Base-by-base conservation (phyloP, 1,139 yeast species). In the Magnusiomyces tetraspermus region DNA sequence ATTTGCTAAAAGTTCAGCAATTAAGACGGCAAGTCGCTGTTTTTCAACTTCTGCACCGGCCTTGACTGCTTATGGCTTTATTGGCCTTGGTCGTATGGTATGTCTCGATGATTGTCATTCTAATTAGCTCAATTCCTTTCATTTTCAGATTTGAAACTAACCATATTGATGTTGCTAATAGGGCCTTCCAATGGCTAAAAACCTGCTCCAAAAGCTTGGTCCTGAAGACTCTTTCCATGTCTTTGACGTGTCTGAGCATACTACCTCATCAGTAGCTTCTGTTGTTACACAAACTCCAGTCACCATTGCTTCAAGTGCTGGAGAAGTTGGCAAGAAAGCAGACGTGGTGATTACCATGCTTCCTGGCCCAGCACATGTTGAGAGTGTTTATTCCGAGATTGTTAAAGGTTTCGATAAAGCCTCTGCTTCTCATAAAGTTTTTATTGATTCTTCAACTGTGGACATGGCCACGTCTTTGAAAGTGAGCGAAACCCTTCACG, bases 171-270 rank as follows among this genome's bases (percentile, higher is more conserved):
- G n/a, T 77, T 77, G 8, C 13, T 30, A 8, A 55, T 79, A 79
- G 83, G 81, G 83, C 54, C 76, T 75, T 55, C 77, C 77, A 58
- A 79, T 79, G 83, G 82, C 82, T 22, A 68, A 74, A 57, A 81
- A 79, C 58, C 70, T 79, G 38, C 73, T 75, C 51, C 70, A 76
- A 55, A 66, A 76, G 55, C 69, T 68, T 37, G 67, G 73, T 1
- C 54, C 60, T 17, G 81, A 77, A 57, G 44, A 23, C 37, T 13
- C 8, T 44, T 76, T 75, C 55, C 77, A 76, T 58, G 78, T 79
- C 83, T 82, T 82, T 22, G 69, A 74, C 58, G 80, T 79, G 58
- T 73, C 75, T 58, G 66, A 70, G 51, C 70, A 76, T 55, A 66
- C 76, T 56, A 68, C 68, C 37, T 66, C 72, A 1, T 54, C 59